Evolutionary conservation across 192 early-diverging fungal genomes (phyloP).

Genomic region (Entomortierella chlamydospora): DNA sequence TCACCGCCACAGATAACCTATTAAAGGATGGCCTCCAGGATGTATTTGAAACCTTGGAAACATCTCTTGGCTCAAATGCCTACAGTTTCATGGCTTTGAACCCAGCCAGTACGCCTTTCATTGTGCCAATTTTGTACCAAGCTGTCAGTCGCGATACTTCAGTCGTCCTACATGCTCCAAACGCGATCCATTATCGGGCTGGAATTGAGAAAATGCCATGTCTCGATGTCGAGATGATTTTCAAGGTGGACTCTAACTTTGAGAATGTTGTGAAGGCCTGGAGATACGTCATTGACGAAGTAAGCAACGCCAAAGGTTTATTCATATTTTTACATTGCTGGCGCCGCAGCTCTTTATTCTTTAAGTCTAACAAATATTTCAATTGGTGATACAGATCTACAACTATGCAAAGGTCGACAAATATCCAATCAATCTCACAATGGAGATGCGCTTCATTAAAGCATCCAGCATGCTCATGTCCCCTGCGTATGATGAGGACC

Average conservation of each 20-base stretch:
- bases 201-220: constrained; percentile 33
- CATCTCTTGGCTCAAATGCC: constrained; percentile 12
- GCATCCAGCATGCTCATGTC: constrained; percentile 26
- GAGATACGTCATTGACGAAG: constrained; percentile 10
- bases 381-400: constrained; percentile 22
- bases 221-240: constrained; percentile 33
- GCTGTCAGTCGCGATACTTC: not conserved
- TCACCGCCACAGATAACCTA: not conserved
- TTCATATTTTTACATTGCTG: too few relatives aligned
- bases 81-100: constrained; percentile 15
- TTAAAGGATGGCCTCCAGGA: not conserved
- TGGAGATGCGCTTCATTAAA: constrained; percentile 54
- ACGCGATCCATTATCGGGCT: constrained; percentile 52
- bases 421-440: constrained; percentile 4
- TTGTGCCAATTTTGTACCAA: constrained; percentile 11
- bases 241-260: constrained; percentile 46
- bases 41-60: constrained; percentile 2
- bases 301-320: not conserved
- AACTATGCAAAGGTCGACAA: constrained; percentile 1
- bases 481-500: constrained; percentile 41
- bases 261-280: constrained; percentile 36
- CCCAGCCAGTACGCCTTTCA: constrained; percentile 30
- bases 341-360: too few relatives aligned
- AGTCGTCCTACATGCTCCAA: constrained; percentile 21
- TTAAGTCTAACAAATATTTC: too few relatives aligned